A percentile compares a stretch with the other conserved stretches of the same genome.
These are phyloP conservation scores for Phalaenopsis hybrid DNA, from an alignment of 116 monocot genomes.

Conservation along the genomic window DNA sequence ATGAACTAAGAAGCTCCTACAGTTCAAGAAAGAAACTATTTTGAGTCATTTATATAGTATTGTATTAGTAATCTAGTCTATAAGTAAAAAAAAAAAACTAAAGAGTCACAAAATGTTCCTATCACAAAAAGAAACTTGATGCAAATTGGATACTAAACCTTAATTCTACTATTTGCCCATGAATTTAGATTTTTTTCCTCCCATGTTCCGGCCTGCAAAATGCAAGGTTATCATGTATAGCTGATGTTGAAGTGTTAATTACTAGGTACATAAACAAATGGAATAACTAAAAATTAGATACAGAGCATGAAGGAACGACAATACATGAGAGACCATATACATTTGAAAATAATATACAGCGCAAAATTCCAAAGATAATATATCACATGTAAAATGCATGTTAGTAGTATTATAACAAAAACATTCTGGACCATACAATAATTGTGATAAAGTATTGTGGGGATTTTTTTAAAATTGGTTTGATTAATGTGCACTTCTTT, in stretches of 20 bases:
- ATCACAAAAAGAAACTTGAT: neutral
- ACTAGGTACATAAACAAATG: neutral
- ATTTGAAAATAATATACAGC: no score
- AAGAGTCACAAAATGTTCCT: neutral
- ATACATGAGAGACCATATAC: neutral
- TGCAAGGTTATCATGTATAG: neutral
- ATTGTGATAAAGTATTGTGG: no score
- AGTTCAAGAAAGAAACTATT: conserved; percentile 6
- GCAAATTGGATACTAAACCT: conserved; percentile 33
- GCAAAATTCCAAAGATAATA: no score
- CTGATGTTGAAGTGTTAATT: neutral
- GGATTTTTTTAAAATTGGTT: no score
- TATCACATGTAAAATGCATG: no score
- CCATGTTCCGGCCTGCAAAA: conserved; percentile 93
- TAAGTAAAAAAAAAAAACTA: neutral
- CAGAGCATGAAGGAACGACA: neutral
- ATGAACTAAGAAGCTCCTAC: conserved; percentile 65
- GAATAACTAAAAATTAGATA: neutral
- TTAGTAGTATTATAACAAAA: no score
- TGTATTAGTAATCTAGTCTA: neutral
- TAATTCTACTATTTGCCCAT: conserved; percentile 86
- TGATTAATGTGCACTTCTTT: no score
- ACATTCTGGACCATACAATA: no score
- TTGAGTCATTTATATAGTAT: neutral
- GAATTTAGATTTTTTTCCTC: conserved; percentile 92